Evolutionary conservation across 1,284 basidiomycete species (phyloP).

Genomic region (Amylostereum areolatum): DNA sequence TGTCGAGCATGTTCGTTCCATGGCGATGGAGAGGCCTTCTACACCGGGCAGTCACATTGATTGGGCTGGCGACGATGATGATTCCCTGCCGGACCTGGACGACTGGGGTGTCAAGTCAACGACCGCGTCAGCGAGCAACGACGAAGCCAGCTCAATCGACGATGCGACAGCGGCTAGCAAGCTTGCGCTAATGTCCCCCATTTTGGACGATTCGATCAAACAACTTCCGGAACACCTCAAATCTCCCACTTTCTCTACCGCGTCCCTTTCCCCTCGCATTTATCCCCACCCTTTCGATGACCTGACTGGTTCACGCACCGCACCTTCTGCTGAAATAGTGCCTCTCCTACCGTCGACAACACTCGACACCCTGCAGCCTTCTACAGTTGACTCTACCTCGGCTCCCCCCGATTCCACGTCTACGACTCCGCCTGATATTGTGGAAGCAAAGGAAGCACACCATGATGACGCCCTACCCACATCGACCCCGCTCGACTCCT

Average conservation of each 20-base stretch:
- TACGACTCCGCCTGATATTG: neutral
- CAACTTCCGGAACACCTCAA: constrained; percentile 45
- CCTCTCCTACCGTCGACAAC: too few species aligned
- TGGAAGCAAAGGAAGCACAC: neutral
- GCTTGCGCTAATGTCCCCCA: constrained; percentile 55
- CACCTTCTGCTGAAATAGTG: too few species aligned
- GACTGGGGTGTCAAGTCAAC: constrained; percentile 68
- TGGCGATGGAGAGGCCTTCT: constrained; percentile 64
- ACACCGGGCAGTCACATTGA: constrained; percentile 76
- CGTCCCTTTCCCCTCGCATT: constrained; percentile 12
- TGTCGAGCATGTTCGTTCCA: constrained; percentile 64
- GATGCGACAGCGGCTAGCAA: constrained; percentile 19
- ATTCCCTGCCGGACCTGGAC: constrained; percentile 72
- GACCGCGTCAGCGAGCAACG: constrained; percentile 14
- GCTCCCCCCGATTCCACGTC: neutral
- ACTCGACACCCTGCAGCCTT: too few species aligned
- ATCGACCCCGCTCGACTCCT: too few species aligned
- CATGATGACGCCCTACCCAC: too few species aligned
- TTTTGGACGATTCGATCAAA: constrained; percentile 57
- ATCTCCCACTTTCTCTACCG: constrained; percentile 15
- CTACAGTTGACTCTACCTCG: neutral
- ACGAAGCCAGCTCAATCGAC: constrained; percentile 5
- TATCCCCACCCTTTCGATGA: constrained; percentile 6
- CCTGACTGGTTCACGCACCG: neutral
- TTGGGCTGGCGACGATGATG: constrained; percentile 81